phyloP scores from a whole-genome alignment of 73 alveolate species.

The Tetrahymena elliotti region DNA sequence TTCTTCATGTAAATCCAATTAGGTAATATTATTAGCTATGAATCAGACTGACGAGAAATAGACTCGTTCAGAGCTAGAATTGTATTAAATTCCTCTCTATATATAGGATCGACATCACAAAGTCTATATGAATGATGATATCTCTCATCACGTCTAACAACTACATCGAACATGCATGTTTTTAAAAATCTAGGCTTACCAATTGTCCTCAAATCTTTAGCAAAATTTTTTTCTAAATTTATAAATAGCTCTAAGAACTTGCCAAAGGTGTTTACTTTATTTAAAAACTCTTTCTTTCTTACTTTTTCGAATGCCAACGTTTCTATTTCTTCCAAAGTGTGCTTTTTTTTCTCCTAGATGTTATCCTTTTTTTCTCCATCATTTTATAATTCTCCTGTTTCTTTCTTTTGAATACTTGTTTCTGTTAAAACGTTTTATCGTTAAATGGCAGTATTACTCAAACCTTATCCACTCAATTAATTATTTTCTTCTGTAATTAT shows the following conservation, averaged over 20 bases:
- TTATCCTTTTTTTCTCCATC: neutral
- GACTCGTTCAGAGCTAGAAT: neutral
- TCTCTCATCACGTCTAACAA: neutral
- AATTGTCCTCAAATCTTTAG: neutral
- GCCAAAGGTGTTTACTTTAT: neutral
- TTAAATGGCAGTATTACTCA: neutral
- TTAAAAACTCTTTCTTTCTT: neutral
- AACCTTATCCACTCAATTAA: neutral
- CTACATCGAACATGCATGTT: neutral
- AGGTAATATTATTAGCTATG: neutral
- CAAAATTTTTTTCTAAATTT: neutral
- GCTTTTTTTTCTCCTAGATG: neutral
- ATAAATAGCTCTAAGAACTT: neutral
- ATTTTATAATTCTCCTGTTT: neutral
- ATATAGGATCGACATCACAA: neutral
- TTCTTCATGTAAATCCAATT: neutral
- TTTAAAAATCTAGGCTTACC: neutral
- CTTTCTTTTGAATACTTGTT: neutral
- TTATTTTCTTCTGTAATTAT: neutral
- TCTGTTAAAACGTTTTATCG: neutral
- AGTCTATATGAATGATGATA: neutral
- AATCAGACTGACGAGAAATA: neutral
- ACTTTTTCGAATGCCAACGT: neutral
- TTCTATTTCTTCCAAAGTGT: neutral
- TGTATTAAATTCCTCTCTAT: neutral